These are phyloP conservation scores for Starmerella kuoi DNA, from an alignment of 805 yeast genomes.

Conservation along the genomic window DNA sequence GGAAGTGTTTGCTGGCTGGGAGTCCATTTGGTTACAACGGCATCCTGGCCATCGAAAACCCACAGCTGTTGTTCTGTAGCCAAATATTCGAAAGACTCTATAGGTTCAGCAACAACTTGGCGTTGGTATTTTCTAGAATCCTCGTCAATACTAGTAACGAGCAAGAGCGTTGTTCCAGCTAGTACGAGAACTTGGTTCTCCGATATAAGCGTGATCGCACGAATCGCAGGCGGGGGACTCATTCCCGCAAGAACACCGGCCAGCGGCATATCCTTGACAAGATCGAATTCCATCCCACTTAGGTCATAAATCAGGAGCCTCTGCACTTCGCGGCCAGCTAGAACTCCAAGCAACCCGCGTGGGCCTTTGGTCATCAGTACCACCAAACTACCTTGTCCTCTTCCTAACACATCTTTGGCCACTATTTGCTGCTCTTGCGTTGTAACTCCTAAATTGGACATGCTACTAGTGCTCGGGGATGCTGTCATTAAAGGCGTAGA, in stretches of 20 bases:
- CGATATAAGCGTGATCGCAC: slow-evolving; percentile 25
- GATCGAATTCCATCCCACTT: slow-evolving; percentile 19
- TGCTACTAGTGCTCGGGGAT: slow-evolving; percentile 5
- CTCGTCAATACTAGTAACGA: slow-evolving; percentile 17
- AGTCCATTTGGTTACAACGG: slow-evolving; percentile 13
- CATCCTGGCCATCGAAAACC: slow-evolving; percentile 33
- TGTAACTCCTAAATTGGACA: slow-evolving; percentile 1
- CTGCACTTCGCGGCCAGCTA: slow-evolving; percentile 22
- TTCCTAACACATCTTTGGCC: slow-evolving; percentile 24
- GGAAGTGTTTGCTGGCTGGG: neutral
- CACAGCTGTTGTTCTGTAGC: slow-evolving; percentile 27
- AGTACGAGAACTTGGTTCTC: slow-evolving; percentile 24
- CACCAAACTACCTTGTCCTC: slow-evolving; percentile 26
- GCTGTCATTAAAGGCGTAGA: slow-evolving; percentile 3
- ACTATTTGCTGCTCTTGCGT: slow-evolving; percentile 27
- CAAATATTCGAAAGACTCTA: slow-evolving; percentile 30
- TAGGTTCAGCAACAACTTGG: slow-evolving; percentile 27
- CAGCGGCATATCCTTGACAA: slow-evolving; percentile 29
- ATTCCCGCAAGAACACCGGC: slow-evolving; percentile 28
- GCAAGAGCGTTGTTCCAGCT: slow-evolving; percentile 31
- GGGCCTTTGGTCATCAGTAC: slow-evolving; percentile 23
- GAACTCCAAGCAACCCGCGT: slow-evolving; percentile 27
- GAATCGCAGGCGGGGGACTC: slow-evolving; percentile 27
- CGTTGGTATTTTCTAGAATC: slow-evolving; percentile 21
- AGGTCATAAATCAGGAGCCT: slow-evolving; percentile 25